Conservation (phyloP, 768 basidiomycete species). For the Xerocomus spinulosus region DNA sequence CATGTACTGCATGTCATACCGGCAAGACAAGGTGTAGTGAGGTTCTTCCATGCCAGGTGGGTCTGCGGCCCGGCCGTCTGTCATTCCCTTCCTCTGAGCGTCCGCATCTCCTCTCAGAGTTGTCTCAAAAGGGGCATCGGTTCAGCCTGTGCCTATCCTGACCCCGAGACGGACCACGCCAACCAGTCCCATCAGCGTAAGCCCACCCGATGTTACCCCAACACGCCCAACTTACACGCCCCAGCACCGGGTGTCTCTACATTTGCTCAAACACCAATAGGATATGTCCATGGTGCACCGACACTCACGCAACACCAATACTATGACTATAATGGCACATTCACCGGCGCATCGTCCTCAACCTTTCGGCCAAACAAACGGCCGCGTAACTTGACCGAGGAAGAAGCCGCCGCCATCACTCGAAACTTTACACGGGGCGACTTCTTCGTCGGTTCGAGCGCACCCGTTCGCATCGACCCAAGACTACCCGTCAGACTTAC, state of each 20-base stretch:
- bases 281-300: constrained; percentile 37
- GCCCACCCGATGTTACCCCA: constrained; percentile 3
- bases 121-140: constrained; percentile 80
- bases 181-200: constrained; percentile 29
- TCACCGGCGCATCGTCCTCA: constrained; percentile 65
- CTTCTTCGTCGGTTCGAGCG: constrained; percentile 76
- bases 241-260: constrained; percentile 35
- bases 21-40: constrained; percentile 84
- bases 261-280: constrained; percentile 36
- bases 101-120: constrained; percentile 42
- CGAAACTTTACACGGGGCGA: constrained; percentile 78
- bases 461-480: constrained; percentile 79
- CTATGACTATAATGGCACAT: constrained; percentile 72
- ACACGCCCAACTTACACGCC: constrained; percentile 6
- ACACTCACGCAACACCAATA: constrained; percentile 58
- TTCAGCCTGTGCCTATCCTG: constrained; percentile 67
- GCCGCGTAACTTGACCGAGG: constrained; percentile 74
- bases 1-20: constrained; percentile 75
- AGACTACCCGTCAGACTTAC: constrained; percentile 75
- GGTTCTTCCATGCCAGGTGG: constrained; percentile 75
- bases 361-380: constrained; percentile 80
- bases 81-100: constrained; percentile 2
- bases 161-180: constrained; percentile 59
- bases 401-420: constrained; percentile 79
- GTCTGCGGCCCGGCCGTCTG: constrained; percentile 10